phyloP scores from a whole-genome alignment of 306 rosid species.

The Dryas octopetala region DNA sequence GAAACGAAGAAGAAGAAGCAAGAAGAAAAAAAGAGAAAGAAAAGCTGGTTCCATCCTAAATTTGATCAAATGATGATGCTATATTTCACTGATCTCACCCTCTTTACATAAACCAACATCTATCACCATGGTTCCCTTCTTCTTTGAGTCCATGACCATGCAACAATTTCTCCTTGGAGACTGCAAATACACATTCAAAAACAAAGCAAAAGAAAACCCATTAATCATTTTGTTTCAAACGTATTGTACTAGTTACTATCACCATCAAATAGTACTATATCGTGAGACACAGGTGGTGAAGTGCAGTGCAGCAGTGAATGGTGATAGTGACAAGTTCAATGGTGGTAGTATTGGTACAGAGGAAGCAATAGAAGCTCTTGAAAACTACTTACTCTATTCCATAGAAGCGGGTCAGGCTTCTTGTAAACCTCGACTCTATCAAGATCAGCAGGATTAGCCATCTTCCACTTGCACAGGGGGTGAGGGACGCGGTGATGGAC shows the following conservation, averaged over 20 bases:
- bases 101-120: conserved; percentile 74
- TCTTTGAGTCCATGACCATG: conserved; percentile 56
- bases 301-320: neutral
- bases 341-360: neutral
- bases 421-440: conserved; percentile 58
- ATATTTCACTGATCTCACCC: conserved; percentile 69
- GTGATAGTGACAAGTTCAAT: neutral
- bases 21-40: neutral
- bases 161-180: conserved; percentile 95
- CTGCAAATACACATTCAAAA: conserved; percentile 35
- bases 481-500: conserved; percentile 54
- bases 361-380: neutral
- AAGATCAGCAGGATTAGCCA: conserved; percentile 62
- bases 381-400: conserved; percentile 74
- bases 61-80: neutral
- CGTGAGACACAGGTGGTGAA: neutral
- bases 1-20: neutral
- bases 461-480: conserved; percentile 79
- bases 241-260: neutral
- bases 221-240: neutral
- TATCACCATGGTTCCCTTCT: conserved; percentile 59
- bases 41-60: conserved; percentile 25
- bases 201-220: conserved; percentile 9
- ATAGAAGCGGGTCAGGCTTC: conserved; percentile 73
- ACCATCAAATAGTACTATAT: neutral